phyloP scores from a whole-genome alignment of 768 basidiomycete genomes.

The Tylopilus vinaceipallidus region DNA sequence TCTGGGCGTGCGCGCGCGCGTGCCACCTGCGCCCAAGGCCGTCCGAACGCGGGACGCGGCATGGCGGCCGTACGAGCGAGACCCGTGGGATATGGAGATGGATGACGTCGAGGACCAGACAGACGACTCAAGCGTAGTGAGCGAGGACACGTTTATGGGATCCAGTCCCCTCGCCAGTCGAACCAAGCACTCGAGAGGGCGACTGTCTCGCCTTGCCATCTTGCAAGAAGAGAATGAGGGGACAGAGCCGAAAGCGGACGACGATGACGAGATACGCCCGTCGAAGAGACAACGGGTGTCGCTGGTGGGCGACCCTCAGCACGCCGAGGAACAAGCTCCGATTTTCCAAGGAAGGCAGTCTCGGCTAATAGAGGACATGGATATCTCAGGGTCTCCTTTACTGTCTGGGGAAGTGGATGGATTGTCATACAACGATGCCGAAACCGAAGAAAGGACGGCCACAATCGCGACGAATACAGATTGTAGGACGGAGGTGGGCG shows the following conservation, averaged over 20 bases:
- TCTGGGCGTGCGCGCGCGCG: conserved; percentile 17
- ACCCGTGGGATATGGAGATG: conserved; percentile 27
- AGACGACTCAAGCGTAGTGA: conserved; percentile 4
- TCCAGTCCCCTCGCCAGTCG: conserved; percentile 30
- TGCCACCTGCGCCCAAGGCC: conserved; percentile 31
- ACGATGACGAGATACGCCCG: conserved; percentile 14
- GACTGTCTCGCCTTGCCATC: conserved; percentile 19
- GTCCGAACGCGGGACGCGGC: conserved; percentile 21
- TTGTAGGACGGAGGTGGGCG: background rate
- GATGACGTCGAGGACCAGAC: conserved; percentile 8
- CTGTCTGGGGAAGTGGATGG: conserved; percentile 8
- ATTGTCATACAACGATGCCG: background rate
- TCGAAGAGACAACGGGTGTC: conserved; percentile 22
- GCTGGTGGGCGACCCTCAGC: background rate
- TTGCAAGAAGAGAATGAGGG: conserved; percentile 30
- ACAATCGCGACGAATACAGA: background rate
- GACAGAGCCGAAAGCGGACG: conserved; percentile 9
- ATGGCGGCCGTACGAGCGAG: conserved; percentile 19
- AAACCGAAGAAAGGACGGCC: background rate
- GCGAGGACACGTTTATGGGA: conserved; percentile 18
- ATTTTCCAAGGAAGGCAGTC: conserved; percentile 12
- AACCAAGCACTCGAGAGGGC: conserved; percentile 11
- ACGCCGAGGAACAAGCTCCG: background rate
- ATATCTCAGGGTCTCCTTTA: conserved; percentile 26
- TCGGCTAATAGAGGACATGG: conserved; percentile 26